Evolutionary conservation across 495 filamentous ascomycete genomes (phyloP).

Genomic region (Filosporella fistucella): DNA sequence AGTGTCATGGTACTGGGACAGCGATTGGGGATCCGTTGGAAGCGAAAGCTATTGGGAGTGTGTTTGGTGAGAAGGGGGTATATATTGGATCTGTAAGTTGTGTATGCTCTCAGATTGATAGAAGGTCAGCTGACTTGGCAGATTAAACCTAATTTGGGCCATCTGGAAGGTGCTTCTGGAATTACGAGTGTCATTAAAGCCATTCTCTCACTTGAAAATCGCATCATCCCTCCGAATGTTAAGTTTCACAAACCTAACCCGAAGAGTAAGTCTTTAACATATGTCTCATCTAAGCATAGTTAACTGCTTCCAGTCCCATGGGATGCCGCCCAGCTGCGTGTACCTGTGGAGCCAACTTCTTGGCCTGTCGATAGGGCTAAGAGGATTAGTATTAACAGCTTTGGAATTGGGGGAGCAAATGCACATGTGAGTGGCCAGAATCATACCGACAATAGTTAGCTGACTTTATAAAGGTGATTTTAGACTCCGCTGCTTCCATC

Average conservation of each 20-base stretch:
- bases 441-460: too few species aligned
- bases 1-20: constrained; percentile 50
- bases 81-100: constrained; percentile 32
- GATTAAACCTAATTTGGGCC: constrained; percentile 26
- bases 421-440: constrained; percentile 50
- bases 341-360: constrained; percentile 7
- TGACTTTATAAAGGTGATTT: constrained; percentile 25
- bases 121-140: too few species aligned
- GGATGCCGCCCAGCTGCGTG: constrained; percentile 28
- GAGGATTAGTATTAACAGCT: constrained; percentile 27
- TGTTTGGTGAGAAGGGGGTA: constrained; percentile 1
- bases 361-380: constrained; percentile 7
- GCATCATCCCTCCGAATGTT: constrained; percentile 41
- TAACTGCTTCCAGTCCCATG: too few species aligned
- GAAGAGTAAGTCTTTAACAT: constrained; percentile 29
- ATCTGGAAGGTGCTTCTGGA: constrained; percentile 53
- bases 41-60: constrained; percentile 39
- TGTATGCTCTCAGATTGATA: too few species aligned
- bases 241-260: constrained; percentile 32
- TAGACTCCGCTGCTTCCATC: constrained; percentile 34
- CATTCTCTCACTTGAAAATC: constrained; percentile 50
- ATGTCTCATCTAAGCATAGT: too few species aligned
- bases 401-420: constrained; percentile 56
- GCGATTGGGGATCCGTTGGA: constrained; percentile 56
- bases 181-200: constrained; percentile 54